Percentiles rank a stretch among this genome's conserved stretches.
Evolutionary conservation across 2,329 filamentous ascomycete genomes (phyloP).

Genomic region (Alternaria gansuensis): DNA sequence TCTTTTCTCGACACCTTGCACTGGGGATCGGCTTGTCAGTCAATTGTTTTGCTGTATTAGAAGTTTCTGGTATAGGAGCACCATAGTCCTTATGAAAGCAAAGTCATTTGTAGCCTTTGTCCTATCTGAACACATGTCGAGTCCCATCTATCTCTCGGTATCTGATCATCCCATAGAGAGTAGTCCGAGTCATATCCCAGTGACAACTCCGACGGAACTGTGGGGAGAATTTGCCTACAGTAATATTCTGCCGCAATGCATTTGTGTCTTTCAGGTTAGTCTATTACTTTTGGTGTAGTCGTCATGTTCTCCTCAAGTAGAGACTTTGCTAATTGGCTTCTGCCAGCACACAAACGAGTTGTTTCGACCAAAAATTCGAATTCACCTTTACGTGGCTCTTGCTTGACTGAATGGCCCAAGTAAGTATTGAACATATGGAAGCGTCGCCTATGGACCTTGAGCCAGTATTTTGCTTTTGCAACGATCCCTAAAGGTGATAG

Average conservation of each 20-base stretch:
- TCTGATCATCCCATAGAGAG: not conserved
- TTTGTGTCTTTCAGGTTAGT: not conserved
- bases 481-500: not conserved
- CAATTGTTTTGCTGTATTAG: not conserved
- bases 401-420: not conserved
- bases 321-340: not conserved
- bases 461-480: not conserved
- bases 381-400: not conserved
- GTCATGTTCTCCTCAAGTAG: not conserved
- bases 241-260: not conserved
- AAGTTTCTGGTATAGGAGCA: not conserved
- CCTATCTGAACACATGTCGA: not conserved
- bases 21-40: not conserved
- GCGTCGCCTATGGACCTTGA: not conserved
- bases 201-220: not conserved
- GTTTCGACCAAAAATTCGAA: not conserved
- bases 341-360: not conserved
- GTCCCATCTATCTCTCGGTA: not conserved
- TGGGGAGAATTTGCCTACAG: not conserved
- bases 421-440: not conserved
- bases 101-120: not conserved
- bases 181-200: not conserved
- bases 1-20: not conserved
- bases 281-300: not conserved
- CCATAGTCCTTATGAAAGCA: not conserved